Evolutionary conservation across 2,329 filamentous ascomycete genomes (phyloP).

Genomic region (Cytospora chrysosperma): DNA sequence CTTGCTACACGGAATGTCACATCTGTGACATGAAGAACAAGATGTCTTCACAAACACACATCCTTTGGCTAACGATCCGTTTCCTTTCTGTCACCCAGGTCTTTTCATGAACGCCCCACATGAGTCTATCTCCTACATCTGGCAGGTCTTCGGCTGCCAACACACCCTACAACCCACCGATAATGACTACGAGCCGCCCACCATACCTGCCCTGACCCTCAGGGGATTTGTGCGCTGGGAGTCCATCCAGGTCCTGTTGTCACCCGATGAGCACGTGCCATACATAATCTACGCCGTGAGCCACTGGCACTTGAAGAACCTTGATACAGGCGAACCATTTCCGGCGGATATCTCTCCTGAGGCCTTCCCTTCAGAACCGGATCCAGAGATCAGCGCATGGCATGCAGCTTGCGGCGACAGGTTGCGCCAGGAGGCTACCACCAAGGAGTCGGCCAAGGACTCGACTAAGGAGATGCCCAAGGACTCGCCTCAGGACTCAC

Average conservation of each 20-base stretch:
- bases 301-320: conserved; percentile 73
- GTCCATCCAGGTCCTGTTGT: conserved; percentile 83
- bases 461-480: conserved; percentile 32
- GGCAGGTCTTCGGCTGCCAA: conserved; percentile 85
- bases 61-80: conserved; percentile 10
- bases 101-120: conserved; percentile 77
- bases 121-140: conserved; percentile 83
- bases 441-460: conserved; percentile 33
- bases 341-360: conserved; percentile 55
- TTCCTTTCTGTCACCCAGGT: conserved; percentile 39
- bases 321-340: conserved; percentile 69
- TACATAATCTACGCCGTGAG: conserved; percentile 79
- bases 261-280: conserved; percentile 81
- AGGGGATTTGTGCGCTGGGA: conserved; percentile 92
- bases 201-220: conserved; percentile 77
- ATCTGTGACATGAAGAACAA: conserved; percentile 6
- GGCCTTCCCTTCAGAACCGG: conserved; percentile 71
- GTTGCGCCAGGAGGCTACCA: conserved; percentile 60
- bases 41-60: conserved; percentile 1
- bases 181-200: conserved; percentile 71
- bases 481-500: conserved; percentile 33
- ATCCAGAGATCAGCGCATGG: conserved; percentile 82
- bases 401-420: conserved; percentile 74
- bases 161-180: conserved; percentile 78
- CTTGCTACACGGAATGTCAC: conserved; percentile 23